phyloP scores from a whole-genome alignment of 1,139 yeast genomes.

The Debaryomycetaceae sp. region DNA sequence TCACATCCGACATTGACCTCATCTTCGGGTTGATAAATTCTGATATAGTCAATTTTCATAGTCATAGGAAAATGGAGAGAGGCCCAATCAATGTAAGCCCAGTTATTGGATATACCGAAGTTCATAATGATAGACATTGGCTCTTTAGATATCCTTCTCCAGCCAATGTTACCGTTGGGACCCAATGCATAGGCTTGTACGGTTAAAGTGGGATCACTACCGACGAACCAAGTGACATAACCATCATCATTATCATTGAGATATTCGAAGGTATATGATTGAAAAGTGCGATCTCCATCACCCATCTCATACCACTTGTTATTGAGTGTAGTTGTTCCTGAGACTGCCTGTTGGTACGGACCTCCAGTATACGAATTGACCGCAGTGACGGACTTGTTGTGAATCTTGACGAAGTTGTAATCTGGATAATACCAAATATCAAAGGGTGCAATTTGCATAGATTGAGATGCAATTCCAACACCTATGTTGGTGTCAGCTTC shows the following conservation, averaged over 20 bases:
- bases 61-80: slow-evolving; percentile 64
- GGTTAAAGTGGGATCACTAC: slow-evolving; percentile 63
- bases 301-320: slow-evolving; percentile 73
- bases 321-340: slow-evolving; percentile 69
- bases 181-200: slow-evolving; percentile 61
- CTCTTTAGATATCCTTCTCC: slow-evolving; percentile 73
- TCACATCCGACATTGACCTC: slow-evolving; percentile 62
- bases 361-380: slow-evolving; percentile 84
- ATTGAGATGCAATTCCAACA: slow-evolving; percentile 74
- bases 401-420: slow-evolving; percentile 63
- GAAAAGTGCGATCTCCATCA: slow-evolving; percentile 47
- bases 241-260: slow-evolving; percentile 64
- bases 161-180: slow-evolving; percentile 80
- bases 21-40: slow-evolving; percentile 71
- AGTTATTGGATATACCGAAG: slow-evolving; percentile 73
- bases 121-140: slow-evolving; percentile 83
- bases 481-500: slow-evolving; percentile 48
- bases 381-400: slow-evolving; percentile 57
- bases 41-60: slow-evolving; percentile 69
- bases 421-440: slow-evolving; percentile 87
- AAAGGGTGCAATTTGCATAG: slow-evolving; percentile 78
- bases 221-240: slow-evolving; percentile 80
- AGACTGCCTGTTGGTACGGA: slow-evolving; percentile 80
- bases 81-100: slow-evolving; percentile 84
- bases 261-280: slow-evolving; percentile 76